Evolutionary conservation across 441 rosid genomes (phyloP).

Genomic region (Geranium incanum): DNA sequence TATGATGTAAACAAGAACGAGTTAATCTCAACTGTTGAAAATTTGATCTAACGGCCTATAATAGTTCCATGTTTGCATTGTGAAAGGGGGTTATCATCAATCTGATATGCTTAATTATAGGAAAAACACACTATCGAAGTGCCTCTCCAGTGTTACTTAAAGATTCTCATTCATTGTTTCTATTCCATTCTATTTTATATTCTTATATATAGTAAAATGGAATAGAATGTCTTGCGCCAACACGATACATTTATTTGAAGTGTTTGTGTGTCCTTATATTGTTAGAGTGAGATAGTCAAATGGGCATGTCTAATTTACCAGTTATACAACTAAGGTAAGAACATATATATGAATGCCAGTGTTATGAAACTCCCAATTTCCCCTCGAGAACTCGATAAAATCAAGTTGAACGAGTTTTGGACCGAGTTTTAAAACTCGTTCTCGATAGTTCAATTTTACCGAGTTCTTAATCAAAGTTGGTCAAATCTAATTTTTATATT

Average conservation of each 20-base stretch:
- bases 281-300: not conserved
- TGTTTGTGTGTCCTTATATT: not conserved
- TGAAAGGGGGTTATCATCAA: not conserved
- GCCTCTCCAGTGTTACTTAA: not conserved
- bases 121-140: not conserved
- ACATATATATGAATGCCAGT: not conserved
- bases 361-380: too few species aligned
- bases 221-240: not conserved
- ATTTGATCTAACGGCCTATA: too few species aligned
- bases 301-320: not conserved
- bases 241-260: not conserved
- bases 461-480: too few species aligned
- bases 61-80: too few species aligned
- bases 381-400: too few species aligned
- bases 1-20: too few species aligned
- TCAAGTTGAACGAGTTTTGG: too few species aligned
- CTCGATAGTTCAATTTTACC: too few species aligned
- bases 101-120: not conserved
- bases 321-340: not conserved
- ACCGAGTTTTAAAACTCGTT: too few species aligned
- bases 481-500: too few species aligned
- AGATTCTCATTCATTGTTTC: not conserved
- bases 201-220: not conserved
- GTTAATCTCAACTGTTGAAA: too few species aligned
- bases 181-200: not conserved